Conservation (phyloP, 2,329 filamentous ascomycete species). For the Exserohilum rostratum region DNA sequence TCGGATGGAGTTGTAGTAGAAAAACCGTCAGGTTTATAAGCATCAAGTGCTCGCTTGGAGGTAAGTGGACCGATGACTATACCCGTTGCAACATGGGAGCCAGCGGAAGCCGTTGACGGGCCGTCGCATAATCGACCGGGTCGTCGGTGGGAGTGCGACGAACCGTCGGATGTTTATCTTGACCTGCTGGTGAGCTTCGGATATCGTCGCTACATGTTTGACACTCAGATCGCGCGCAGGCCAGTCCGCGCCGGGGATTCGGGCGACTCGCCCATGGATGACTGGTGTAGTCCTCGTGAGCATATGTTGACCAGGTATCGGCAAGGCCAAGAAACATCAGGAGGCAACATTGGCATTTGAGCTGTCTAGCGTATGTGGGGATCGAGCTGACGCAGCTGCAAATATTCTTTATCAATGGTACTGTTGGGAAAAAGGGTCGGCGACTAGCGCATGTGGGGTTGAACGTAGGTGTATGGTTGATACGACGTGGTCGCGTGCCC, state of each 20-base stretch:
- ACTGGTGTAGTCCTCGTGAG: slow-evolving; percentile 18
- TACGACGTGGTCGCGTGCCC: slow-evolving; percentile 22
- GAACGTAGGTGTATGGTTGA: slow-evolving; percentile 22
- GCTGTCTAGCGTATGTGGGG: slow-evolving; percentile 42
- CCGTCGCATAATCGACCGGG: slow-evolving; percentile 17
- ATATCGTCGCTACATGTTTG: slow-evolving; percentile 8
- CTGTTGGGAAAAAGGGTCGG: slow-evolving; percentile 21
- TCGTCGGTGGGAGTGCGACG: slow-evolving; percentile 18
- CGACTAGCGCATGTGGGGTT: slow-evolving; percentile 38
- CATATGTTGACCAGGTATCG: slow-evolving; percentile 17
- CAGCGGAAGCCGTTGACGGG: slow-evolving; percentile 8
- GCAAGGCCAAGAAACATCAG: background rate
- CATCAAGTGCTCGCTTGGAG: background rate
- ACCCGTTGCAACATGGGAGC: background rate
- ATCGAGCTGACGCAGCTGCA: slow-evolving; percentile 25
- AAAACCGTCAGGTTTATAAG: background rate
- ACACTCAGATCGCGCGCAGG: slow-evolving; percentile 6
- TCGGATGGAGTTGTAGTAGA: background rate
- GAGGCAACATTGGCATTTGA: slow-evolving; percentile 21
- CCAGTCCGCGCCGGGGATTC: slow-evolving; percentile 4
- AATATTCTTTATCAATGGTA: slow-evolving; percentile 21
- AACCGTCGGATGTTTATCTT: slow-evolving; percentile 11
- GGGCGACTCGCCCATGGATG: slow-evolving; percentile 19
- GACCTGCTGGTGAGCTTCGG: slow-evolving; percentile 1
- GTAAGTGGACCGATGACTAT: slow-evolving; percentile 3